Evolutionary conservation across 2,329 filamentous ascomycete species (phyloP), one percentile per base, ranked within the genome.

Genomic region (Fusarium longipes): DNA sequence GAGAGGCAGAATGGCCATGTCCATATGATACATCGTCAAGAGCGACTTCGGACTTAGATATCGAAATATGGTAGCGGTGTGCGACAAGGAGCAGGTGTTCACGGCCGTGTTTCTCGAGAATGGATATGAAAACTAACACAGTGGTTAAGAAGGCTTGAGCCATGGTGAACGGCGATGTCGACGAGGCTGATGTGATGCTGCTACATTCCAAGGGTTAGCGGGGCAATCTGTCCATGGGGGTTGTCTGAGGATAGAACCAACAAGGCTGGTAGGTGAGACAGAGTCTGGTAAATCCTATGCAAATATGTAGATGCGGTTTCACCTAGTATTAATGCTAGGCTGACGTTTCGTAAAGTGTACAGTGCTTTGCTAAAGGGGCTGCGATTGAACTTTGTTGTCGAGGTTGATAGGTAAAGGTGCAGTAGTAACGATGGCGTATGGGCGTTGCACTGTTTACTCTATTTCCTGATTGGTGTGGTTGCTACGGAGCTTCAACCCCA

Each of bases 191-290:
- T 58, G 51, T 39, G 59, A 63, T 64, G 43, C 39, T 65, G 55
- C 70, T 76, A 66, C 78, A 80, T 80, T 80, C 79, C 78, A 78
- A 61, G 54, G 65, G 78, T 81, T 79, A 81, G 79, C 78, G 76
- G 76, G 78, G 78, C 76, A 77, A 80, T 79, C 48, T 25, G 45
- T 29, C 30, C 60, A 47, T 44, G 33, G 33, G 66, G 56, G 18
- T 45, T 50, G 57, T 59, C 44, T 43, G 43, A 45, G 10, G 38
- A 53, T 47, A 50, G 57, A 38, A 63, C 71, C 29, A 65, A 65
- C 68, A 39, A 58, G 54, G 36, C 43, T 48, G 63, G 40, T 45
- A 40, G 61, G 47, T 60, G 51, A 68, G 70, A 69, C 67, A 61
- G 49, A 33, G 47, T 25, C 47, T 49, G 55, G 47, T 24, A 59